Conservation (phyloP, 352 stramenopile genomes). For the Pilasporangium apinafurcum region DNA sequence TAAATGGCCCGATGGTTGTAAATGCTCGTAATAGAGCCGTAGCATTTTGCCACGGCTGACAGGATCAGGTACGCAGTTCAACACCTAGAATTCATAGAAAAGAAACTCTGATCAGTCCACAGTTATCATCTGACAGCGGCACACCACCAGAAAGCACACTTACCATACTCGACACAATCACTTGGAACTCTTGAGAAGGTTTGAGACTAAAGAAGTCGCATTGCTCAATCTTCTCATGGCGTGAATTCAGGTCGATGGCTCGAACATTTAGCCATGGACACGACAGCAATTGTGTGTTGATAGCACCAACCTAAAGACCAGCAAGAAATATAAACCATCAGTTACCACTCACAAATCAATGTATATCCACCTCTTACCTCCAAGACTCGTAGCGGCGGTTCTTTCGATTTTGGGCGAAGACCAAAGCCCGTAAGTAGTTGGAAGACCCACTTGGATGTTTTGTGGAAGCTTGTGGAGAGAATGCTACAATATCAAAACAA, state of each 20-base stretch:
- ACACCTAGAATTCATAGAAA: conserved; percentile 28
- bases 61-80: conserved; percentile 95
- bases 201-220: conserved; percentile 88
- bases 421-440: conserved; percentile 80
- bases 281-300: conserved; percentile 96
- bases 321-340: too few relatives aligned
- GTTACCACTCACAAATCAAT: too few relatives aligned
- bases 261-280: conserved; percentile 89
- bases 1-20: conserved; percentile 40
- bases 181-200: conserved; percentile 71
- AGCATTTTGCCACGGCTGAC: conserved; percentile 76
- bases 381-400: conserved; percentile 45
- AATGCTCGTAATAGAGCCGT: conserved; percentile 48
- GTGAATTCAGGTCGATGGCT: conserved; percentile 94
- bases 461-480: conserved; percentile 91
- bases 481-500: conserved; percentile 41
- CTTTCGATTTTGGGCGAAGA: conserved; percentile 62
- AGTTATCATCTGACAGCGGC: neutral
- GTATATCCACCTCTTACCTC: conserved; percentile 31
- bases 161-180: conserved; percentile 92
- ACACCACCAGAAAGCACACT: neutral
- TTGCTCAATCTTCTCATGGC: conserved; percentile 87
- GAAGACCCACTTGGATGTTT: conserved; percentile 95
- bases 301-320: conserved; percentile 92
- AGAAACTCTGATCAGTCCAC: neutral